Evolutionary conservation across 2,329 filamentous ascomycete genomes (phyloP).

Genomic region (Paramyrothecium sp.): DNA sequence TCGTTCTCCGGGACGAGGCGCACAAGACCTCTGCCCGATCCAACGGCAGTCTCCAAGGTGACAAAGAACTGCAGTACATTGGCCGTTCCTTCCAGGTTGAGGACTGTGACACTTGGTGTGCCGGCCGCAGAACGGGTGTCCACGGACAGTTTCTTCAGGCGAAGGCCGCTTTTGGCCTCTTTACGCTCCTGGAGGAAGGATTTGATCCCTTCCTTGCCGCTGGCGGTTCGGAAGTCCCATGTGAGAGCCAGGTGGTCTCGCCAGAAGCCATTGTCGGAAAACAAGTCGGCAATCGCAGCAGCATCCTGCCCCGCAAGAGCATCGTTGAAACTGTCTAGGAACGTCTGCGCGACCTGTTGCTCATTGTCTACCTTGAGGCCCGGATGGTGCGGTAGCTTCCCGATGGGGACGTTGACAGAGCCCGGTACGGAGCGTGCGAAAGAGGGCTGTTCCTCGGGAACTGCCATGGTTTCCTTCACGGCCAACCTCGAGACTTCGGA

Average conservation of each 20-base stretch:
- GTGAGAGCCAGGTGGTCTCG: constrained; percentile 56
- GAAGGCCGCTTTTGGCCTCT: constrained; percentile 30
- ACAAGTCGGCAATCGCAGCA: constrained; percentile 31
- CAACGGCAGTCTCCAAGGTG: constrained; percentile 49
- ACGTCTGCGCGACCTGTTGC: constrained; percentile 30
- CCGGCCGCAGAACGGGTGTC: constrained; percentile 44
- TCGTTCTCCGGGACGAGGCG: constrained; percentile 44
- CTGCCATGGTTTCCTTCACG: neutral
- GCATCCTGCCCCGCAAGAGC: constrained; percentile 34
- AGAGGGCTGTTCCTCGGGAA: constrained; percentile 18
- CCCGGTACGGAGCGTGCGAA: constrained; percentile 38
- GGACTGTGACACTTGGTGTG: constrained; percentile 38
- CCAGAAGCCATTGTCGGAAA: constrained; percentile 51
- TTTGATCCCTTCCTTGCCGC: constrained; percentile 25
- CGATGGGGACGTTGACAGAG: constrained; percentile 51
- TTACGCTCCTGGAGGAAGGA: constrained; percentile 27
- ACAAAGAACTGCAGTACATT: constrained; percentile 58
- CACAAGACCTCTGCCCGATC: constrained; percentile 54
- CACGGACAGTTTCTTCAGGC: constrained; percentile 41
- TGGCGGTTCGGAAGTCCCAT: constrained; percentile 54
- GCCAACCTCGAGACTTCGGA: no score
- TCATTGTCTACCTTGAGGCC: constrained; percentile 29
- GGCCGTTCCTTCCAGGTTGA: constrained; percentile 49
- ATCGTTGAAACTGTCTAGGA: constrained; percentile 40
- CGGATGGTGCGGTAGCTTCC: constrained; percentile 36